Conservation (phyloP, 345 rosid species). For the Lepidium sativum region DNA sequence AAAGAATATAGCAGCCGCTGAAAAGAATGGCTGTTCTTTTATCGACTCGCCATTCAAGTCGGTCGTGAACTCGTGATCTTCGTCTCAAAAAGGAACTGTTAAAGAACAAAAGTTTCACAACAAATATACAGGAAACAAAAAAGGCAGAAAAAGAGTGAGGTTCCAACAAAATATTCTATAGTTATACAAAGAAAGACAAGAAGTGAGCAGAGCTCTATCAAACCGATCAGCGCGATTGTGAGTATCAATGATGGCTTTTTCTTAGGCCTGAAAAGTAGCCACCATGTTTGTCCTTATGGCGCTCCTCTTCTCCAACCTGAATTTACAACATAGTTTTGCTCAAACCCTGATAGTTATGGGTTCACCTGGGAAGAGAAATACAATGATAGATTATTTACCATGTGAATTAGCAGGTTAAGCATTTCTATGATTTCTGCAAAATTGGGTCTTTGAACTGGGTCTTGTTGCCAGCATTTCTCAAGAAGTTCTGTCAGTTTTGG, state of each 20-base stretch:
- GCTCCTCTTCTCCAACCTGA: conserved; percentile 55
- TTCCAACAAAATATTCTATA: background rate
- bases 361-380: background rate
- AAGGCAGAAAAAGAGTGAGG: conserved; percentile 10
- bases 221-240: conserved; percentile 9
- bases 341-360: background rate
- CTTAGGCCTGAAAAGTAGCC: conserved; percentile 42
- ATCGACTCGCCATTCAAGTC: background rate
- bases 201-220: background rate
- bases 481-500: conserved; percentile 66
- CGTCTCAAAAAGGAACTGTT: background rate
- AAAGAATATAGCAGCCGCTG: background rate
- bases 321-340: background rate
- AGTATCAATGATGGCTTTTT: conserved; percentile 42
- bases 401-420: conserved; percentile 52
- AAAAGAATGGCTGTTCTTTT: background rate
- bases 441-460: conserved; percentile 70
- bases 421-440: conserved; percentile 64
- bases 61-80: background rate
- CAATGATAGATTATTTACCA: conserved; percentile 36
- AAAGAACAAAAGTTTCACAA: no score
- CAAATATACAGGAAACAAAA: background rate
- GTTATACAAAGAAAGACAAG: conserved; percentile 29
- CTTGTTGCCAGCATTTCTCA: conserved; percentile 87
- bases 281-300: conserved; percentile 38